Percentiles rank a stretch among this genome's conserved stretches.
Evolutionary conservation across 805 yeast genomes (phyloP).

Genomic region (Ascoidea rubescens): DNA sequence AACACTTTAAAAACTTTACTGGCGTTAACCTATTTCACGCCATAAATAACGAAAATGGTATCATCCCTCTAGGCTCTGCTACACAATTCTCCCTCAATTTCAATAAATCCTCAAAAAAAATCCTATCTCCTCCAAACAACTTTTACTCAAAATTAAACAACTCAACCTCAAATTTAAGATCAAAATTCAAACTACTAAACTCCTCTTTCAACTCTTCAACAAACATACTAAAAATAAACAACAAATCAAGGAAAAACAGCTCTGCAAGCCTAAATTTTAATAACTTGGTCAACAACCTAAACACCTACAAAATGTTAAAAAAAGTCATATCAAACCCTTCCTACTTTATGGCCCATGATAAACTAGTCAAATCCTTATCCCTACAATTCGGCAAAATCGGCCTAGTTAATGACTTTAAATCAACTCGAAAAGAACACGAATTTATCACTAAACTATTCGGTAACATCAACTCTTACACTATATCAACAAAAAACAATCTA

Average conservation of each 20-base stretch:
- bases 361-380: slow-evolving; percentile 6
- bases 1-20: slow-evolving; percentile 3
- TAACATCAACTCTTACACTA: background rate
- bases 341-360: background rate
- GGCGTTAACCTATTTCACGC: slow-evolving; percentile 7
- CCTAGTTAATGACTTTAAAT: slow-evolving; percentile 7
- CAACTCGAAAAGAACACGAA: slow-evolving; percentile 3
- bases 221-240: background rate
- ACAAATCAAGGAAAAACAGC: background rate
- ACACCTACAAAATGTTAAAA: slow-evolving; percentile 5
- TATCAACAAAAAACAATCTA: background rate
- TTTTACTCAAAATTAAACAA: background rate
- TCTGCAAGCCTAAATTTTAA: background rate
- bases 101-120: slow-evolving; percentile 5
- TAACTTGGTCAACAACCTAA: slow-evolving; percentile 3
- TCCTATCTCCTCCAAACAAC: slow-evolving; percentile 1
- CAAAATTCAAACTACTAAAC: background rate
- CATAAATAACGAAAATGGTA: slow-evolving; percentile 7
- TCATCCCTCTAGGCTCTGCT: slow-evolving; percentile 6
- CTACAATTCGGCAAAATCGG: slow-evolving; percentile 10
- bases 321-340: slow-evolving; percentile 4
- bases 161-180: background rate
- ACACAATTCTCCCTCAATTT: slow-evolving; percentile 6
- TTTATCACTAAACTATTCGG: slow-evolving; percentile 2
- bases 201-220: background rate